A percentile compares a stretch with the other conserved stretches of the same genome.
Conservation (phyloP, 2,329 filamentous ascomycete genomes). For the Ascochyta viciae-villosae region DNA sequence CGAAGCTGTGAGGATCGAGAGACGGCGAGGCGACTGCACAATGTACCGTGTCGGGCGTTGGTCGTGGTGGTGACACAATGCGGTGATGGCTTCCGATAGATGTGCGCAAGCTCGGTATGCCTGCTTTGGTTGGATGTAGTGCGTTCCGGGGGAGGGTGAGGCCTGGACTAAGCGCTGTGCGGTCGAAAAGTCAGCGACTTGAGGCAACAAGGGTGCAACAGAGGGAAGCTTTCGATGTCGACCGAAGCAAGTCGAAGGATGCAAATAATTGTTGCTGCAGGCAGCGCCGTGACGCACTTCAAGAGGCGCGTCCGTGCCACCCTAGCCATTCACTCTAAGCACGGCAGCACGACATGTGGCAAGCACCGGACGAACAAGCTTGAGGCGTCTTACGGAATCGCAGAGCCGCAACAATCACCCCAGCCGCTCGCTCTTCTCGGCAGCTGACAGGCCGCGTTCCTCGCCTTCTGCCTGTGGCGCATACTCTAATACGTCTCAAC, state of each 20-base stretch:
- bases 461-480: slow-evolving; percentile 34
- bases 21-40: slow-evolving; percentile 5
- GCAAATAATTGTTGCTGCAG: slow-evolving; percentile 31
- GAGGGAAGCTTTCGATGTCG: slow-evolving; percentile 23
- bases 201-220: not conserved
- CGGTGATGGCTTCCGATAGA: slow-evolving; percentile 19
- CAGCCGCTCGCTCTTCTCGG: slow-evolving; percentile 4
- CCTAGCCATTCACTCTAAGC: slow-evolving; percentile 21
- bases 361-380: slow-evolving; percentile 28
- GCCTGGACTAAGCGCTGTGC: not conserved
- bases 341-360: slow-evolving; percentile 29
- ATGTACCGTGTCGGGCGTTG: slow-evolving; percentile 12
- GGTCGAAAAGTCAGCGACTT: not conserved
- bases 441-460: slow-evolving; percentile 28
- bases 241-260: slow-evolving; percentile 35
- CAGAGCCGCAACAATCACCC: slow-evolving; percentile 16
- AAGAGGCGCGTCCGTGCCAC: slow-evolving; percentile 28
- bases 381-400: slow-evolving; percentile 18
- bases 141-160: not conserved
- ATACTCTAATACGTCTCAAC: slow-evolving; percentile 16
- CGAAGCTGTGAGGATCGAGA: not conserved
- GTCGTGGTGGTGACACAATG: slow-evolving; percentile 21
- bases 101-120: slow-evolving; percentile 19
- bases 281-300: slow-evolving; percentile 24
- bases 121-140: slow-evolving; percentile 4